These are phyloP conservation scores for Boletus smithii DNA, from an alignment of 1,284 basidiomycete genomes.

Conservation along the genomic window DNA sequence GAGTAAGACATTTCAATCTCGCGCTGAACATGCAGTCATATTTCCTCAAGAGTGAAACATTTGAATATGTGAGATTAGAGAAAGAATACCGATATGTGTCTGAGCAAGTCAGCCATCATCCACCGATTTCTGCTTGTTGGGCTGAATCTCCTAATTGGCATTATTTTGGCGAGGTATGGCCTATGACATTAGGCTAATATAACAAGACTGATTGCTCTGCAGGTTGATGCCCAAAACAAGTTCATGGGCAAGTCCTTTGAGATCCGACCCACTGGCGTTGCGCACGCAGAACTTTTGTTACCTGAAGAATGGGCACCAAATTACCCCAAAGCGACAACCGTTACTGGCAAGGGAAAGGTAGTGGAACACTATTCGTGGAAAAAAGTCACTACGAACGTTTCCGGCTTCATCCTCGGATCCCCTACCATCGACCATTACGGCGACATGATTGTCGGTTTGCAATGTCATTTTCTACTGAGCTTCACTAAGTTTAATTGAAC, in stretches of 20 bases:
- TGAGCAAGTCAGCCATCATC: constrained; percentile 96
- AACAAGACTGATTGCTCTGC: constrained; percentile 1
- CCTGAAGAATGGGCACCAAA: constrained; percentile 60
- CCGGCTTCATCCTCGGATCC: constrained; percentile 90
- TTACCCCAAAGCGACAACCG: constrained; percentile 53
- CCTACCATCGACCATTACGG: constrained; percentile 98
- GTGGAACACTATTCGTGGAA: constrained; percentile 91
- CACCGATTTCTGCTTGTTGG: constrained; percentile 97
- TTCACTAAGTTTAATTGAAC: constrained; percentile 1
- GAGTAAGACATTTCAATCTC: constrained; percentile 5
- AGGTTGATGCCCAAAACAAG: constrained; percentile 91
- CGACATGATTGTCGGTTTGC: constrained; percentile 77
- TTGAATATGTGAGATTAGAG: constrained; percentile 88
- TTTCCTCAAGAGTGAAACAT: constrained; percentile 69
- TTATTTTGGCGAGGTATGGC: constrained; percentile 84
- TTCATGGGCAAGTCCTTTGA: constrained; percentile 97
- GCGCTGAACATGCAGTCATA: neutral
- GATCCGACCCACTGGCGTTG: constrained; percentile 92
- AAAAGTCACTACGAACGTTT: constrained; percentile 92
- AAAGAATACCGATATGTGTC: constrained; percentile 91
- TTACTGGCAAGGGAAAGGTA: constrained; percentile 48
- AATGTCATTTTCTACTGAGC: neutral
- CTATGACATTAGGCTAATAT: neutral
- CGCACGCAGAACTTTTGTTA: constrained; percentile 83
- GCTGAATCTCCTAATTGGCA: constrained; percentile 87